Percentiles rank a stretch among this genome's conserved stretches.
These are phyloP conservation scores for Cylindricascospora bacillispora DNA, from an alignment of 1,139 yeast species.

Conservation along the genomic window DNA sequence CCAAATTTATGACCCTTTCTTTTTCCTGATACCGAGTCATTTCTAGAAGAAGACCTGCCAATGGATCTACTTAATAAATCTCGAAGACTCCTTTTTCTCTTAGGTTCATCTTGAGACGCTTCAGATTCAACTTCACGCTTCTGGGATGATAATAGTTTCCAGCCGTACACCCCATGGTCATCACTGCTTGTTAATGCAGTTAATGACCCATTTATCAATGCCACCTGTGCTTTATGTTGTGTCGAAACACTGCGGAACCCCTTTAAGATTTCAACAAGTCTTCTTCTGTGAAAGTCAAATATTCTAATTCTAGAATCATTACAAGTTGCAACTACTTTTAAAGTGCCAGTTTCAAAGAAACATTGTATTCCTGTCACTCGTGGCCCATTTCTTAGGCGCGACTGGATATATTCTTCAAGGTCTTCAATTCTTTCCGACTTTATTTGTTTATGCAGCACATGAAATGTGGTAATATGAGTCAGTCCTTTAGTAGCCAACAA, in stretches of 20 bases:
- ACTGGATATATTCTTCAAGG: slow-evolving; percentile 2
- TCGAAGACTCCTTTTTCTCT: background rate
- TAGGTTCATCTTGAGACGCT: slow-evolving; percentile 1
- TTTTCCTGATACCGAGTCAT: background rate
- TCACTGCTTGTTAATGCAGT: slow-evolving; percentile 33
- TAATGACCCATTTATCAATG: slow-evolving; percentile 7
- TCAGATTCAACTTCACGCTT: background rate
- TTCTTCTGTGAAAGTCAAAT: slow-evolving; percentile 41
- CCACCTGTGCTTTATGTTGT: slow-evolving; percentile 48
- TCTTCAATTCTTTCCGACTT: slow-evolving; percentile 6
- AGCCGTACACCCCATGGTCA: slow-evolving; percentile 30
- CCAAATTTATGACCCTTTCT: background rate
- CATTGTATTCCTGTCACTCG: slow-evolving; percentile 39
- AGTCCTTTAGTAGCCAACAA: slow-evolving; percentile 58
- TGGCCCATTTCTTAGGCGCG: slow-evolving; percentile 24
- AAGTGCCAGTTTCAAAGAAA: slow-evolving; percentile 16
- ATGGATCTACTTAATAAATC: background rate
- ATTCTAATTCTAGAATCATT: slow-evolving; percentile 71
- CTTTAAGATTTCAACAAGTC: slow-evolving; percentile 53
- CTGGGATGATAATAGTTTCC: slow-evolving; percentile 15
- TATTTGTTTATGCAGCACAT: slow-evolving; percentile 29
- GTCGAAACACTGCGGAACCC: slow-evolving; percentile 65
- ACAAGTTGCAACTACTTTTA: slow-evolving; percentile 43
- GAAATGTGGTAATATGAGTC: slow-evolving; percentile 40
- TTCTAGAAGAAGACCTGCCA: background rate